phyloP scores from a whole-genome alignment of 2,329 filamentous ascomycete genomes.

The Ceratocystis harringtonii region DNA sequence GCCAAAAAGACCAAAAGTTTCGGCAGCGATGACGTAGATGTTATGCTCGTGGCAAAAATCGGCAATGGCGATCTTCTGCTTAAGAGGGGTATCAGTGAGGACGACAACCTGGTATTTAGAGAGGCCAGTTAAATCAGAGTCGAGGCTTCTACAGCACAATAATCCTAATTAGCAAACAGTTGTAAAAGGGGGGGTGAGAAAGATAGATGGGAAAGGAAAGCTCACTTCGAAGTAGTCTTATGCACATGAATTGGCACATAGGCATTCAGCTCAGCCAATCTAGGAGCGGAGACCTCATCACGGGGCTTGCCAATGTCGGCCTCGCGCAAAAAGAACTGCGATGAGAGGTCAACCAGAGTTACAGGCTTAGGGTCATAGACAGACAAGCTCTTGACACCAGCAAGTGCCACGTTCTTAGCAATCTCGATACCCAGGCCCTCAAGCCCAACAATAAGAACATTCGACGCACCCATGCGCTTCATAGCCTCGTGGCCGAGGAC shows the following conservation, averaged over 20 bases:
- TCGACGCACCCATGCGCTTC: constrained; percentile 97
- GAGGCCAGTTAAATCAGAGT: constrained; percentile 61
- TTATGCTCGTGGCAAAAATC: constrained; percentile 91
- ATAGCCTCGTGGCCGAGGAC: constrained; percentile 68
- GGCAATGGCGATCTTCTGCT: constrained; percentile 67
- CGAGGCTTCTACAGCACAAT: constrained; percentile 38
- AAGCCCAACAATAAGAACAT: constrained; percentile 79
- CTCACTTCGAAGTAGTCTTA: constrained; percentile 36
- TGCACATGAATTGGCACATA: constrained; percentile 85
- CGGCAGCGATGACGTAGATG: constrained; percentile 75
- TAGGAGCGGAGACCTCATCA: constrained; percentile 71
- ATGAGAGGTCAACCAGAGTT: constrained; percentile 75
- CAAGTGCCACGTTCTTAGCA: constrained; percentile 95
- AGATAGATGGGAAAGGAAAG: constrained; percentile 15
- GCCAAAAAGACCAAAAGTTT: constrained; percentile 88
- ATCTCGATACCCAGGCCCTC: constrained; percentile 95
- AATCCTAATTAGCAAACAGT: not conserved
- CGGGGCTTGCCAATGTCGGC: constrained; percentile 86
- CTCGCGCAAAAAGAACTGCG: constrained; percentile 87
- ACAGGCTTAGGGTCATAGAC: constrained; percentile 80
- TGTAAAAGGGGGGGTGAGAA: not conserved
- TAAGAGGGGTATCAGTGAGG: constrained; percentile 67
- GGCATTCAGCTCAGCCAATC: constrained; percentile 86
- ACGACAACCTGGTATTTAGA: constrained; percentile 89
- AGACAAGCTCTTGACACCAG: constrained; percentile 92